Evolutionary conservation across 257 asterid genomes (phyloP), one percentile per base, ranked within the genome.

Genomic region (Solanum medicagineum): DNA sequence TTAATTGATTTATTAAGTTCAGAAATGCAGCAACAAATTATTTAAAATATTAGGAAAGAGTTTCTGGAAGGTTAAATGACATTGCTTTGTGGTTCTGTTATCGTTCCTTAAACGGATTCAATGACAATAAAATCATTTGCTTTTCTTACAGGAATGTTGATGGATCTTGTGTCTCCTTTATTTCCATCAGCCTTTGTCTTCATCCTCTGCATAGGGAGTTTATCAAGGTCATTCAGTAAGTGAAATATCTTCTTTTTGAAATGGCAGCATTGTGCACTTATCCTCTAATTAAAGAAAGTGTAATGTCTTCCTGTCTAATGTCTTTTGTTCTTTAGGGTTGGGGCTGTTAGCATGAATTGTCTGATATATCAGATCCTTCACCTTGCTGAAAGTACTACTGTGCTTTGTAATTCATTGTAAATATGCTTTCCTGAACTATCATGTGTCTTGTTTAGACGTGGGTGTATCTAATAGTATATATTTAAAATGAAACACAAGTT

Each of bases 191-290:
- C 97, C 83, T 92, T 96, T 88, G 89, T 93, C 85, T 87, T 92
- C 87, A 93, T 96, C 32, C 91, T 97, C 59, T 97, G 99, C 95
- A 86, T 93, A 66, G 98, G 99, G 88, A 97, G 99, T 92, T 90
- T 97, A 88, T 97, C 99, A 69, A 90, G 99, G 88, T 94, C 99
- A 81, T 95, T 97, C 92, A 97, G 99, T 97, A 95, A 95, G 98
- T 91, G 83, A 53, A 51, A 29, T 53, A 79, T 79, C 66, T 79
- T 49, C 63, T 74, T 36, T 83, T 81, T 79, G 45, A 71, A 85
- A 73, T 79, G 47, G 17, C 47, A 53, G 29, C 26, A 19, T 10
- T 26, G n/a, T 53, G 54, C 29, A 51, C 83, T 79, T 17, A 9
- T 53, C 49, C 20, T 79, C 65, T 79, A 26, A 53, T 26, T 26